Conservation (phyloP, 75 land plant species). For the Chamaecyparis obtusa region DNA sequence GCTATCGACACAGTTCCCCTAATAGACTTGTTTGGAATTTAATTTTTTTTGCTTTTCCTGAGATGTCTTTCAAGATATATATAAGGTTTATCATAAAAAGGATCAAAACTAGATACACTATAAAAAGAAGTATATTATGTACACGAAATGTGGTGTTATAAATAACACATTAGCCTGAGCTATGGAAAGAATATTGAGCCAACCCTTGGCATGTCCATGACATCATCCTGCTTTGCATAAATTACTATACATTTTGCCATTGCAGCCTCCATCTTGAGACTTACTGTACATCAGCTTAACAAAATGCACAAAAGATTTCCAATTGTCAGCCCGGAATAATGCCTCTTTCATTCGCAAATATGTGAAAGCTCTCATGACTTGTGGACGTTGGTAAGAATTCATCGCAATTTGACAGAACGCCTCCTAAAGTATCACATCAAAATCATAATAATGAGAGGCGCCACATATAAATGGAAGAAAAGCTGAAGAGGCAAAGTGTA, state of each 20-base stretch:
- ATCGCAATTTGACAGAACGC: conserved; percentile 27
- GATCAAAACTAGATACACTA: not conserved
- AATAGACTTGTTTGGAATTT: conserved; percentile 3
- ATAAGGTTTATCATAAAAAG: not conserved
- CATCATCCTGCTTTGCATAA: conserved; percentile 10
- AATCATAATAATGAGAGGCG: not conserved
- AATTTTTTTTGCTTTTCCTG: not conserved
- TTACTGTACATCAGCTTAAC: conserved; percentile 31
- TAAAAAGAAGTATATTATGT: not conserved
- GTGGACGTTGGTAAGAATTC: conserved; percentile 18
- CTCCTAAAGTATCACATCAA: conserved; percentile 17
- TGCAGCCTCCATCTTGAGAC: conserved; percentile 21
- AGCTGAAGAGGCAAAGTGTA: not conserved
- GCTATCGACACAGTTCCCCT: not conserved
- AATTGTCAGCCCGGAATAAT: conserved; percentile 32
- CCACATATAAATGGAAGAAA: not conserved
- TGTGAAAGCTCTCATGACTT: conserved; percentile 33
- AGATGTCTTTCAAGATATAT: conserved; percentile 5
- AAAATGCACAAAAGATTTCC: conserved; percentile 39
- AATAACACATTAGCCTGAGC: conserved; percentile 1
- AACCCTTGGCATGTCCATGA: not conserved
- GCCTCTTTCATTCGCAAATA: conserved; percentile 32
- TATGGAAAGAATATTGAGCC: conserved; percentile 1
- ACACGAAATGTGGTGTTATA: conserved; percentile 1
- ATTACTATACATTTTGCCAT: conserved; percentile 12